phyloP scores from a whole-genome alignment of 176 grass and related monocot species.

The Coix lacrymajobi region DNA sequence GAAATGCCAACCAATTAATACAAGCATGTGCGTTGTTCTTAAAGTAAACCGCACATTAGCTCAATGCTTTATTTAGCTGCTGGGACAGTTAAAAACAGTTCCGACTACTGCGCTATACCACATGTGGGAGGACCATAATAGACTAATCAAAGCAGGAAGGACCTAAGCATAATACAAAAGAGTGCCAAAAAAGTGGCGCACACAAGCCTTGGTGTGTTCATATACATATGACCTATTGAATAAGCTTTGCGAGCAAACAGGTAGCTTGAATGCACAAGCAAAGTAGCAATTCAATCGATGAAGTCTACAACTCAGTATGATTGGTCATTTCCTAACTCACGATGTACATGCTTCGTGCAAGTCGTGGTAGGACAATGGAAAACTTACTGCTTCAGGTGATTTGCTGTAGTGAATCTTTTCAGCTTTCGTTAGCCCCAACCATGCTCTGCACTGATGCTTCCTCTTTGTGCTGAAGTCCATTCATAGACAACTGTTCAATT shows the following conservation, averaged over 20 bases:
- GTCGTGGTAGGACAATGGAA: not conserved
- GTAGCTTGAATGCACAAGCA: not conserved
- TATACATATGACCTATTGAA: not conserved
- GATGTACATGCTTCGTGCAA: not conserved
- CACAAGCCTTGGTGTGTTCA: not conserved
- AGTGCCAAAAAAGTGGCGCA: not conserved
- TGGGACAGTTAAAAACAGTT: not conserved
- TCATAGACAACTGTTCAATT: slow-evolving; percentile 94
- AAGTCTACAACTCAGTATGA: not conserved
- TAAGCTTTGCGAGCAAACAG: not conserved
- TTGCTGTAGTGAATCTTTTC: slow-evolving; percentile 98
- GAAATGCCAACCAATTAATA: not conserved
- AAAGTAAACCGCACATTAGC: not conserved
- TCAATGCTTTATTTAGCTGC: not conserved
- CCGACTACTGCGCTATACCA: not conserved
- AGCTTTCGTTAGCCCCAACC: slow-evolving; percentile 90
- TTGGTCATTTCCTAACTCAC: not conserved
- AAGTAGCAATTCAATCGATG: not conserved
- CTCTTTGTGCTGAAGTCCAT: slow-evolving; percentile 87
- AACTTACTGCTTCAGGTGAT: slow-evolving; percentile 74
- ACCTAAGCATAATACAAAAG: not conserved
- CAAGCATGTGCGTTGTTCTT: not conserved
- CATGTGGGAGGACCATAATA: not conserved
- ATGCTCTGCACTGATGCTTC: slow-evolving; percentile 95
- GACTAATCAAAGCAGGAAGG: not conserved